Conservation (phyloP, 306 rosid species). For the Vigna reflexopilosa region DNA sequence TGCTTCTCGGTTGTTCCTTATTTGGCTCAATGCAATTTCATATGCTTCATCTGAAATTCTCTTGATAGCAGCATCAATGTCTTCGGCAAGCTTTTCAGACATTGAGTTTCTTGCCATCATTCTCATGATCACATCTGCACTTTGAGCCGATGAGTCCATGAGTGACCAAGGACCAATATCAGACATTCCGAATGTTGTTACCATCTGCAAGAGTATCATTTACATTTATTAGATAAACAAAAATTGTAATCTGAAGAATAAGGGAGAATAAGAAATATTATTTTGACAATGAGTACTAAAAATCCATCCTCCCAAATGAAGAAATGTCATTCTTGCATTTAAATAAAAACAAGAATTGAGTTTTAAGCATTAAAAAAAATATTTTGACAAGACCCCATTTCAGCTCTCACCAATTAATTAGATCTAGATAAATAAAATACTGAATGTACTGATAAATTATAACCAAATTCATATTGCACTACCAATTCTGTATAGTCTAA, state of each 20-base stretch:
- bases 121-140: constrained; percentile 91
- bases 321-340: neutral
- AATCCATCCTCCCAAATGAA: neutral
- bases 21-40: constrained; percentile 82
- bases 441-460: constrained; percentile 2
- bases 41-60: constrained; percentile 85
- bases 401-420: constrained; percentile 6
- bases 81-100: constrained; percentile 97
- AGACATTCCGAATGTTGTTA: constrained; percentile 92
- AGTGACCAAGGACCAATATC: constrained; percentile 99
- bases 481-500: neutral
- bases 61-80: constrained; percentile 87
- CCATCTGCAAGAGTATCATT: constrained; percentile 77
- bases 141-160: constrained; percentile 80
- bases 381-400: neutral
- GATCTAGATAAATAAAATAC: neutral
- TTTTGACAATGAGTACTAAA: neutral
- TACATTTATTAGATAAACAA: constrained; percentile 24
- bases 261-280: neutral
- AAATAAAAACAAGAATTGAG: neutral
- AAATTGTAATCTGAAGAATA: neutral
- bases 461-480: neutral
- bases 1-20: constrained; percentile 95
- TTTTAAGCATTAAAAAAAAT: constrained; percentile 19
- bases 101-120: constrained; percentile 99